Percentiles rank a stretch among this genome's conserved stretches.
These are phyloP conservation scores for Scheffersomyces stipitis DNA, from an alignment of 805 yeast species.

Conservation along the genomic window DNA sequence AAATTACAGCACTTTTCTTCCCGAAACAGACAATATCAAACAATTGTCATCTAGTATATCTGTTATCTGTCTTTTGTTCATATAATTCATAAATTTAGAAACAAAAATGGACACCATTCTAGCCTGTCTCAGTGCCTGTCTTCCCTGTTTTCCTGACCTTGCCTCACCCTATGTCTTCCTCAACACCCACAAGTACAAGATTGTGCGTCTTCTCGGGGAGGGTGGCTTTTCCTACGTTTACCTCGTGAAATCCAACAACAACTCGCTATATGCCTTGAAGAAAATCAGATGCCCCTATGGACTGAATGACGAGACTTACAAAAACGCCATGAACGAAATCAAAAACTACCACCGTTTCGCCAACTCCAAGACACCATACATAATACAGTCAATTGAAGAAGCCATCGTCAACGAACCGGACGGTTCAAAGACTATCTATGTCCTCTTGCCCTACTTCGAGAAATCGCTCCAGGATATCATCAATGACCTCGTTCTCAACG, in stretches of 20 bases:
- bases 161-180: constrained; percentile 59
- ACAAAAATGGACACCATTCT: constrained; percentile 21
- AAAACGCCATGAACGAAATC: constrained; percentile 72
- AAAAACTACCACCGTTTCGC: constrained; percentile 69
- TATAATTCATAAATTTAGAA: not conserved
- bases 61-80: not conserved
- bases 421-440: constrained; percentile 77
- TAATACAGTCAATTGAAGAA: constrained; percentile 70
- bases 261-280: constrained; percentile 67
- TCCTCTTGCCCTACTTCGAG: constrained; percentile 75
- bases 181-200: constrained; percentile 60
- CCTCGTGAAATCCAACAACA: constrained; percentile 55
- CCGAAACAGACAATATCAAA: not conserved
- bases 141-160: constrained; percentile 46
- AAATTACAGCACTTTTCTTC: not conserved
- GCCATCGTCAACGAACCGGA: constrained; percentile 69
- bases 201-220: constrained; percentile 78
- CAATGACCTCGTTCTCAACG: constrained; percentile 59
- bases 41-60: constrained; percentile 1
- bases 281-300: constrained; percentile 89
- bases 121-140: constrained; percentile 28
- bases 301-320: constrained; percentile 59
- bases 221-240: constrained; percentile 90
- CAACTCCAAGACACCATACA: constrained; percentile 55
- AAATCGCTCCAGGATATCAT: constrained; percentile 79